phyloP scores from a whole-genome alignment of 257 asterid genomes.

The Solanum gracilifrons region DNA sequence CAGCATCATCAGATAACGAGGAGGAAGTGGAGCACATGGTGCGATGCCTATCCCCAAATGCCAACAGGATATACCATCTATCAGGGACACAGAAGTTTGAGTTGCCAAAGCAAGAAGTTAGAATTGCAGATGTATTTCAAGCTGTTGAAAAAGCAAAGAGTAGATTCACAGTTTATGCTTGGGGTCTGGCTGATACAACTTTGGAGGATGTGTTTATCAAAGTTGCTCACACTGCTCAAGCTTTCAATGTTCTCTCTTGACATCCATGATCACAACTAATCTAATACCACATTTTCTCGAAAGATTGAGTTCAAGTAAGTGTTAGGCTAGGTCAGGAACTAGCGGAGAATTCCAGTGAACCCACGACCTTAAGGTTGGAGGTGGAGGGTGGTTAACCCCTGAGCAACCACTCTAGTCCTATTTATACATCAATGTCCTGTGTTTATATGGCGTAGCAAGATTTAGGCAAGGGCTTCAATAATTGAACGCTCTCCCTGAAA shows the following conservation, averaged over 20 bases:
- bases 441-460: neutral
- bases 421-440: neutral
- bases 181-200: conserved; percentile 94
- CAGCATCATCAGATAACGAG: conserved; percentile 63
- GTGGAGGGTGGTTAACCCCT: neutral
- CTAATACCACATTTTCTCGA: neutral
- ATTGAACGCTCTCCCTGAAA: neutral
- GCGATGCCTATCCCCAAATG: conserved; percentile 48
- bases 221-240: conserved; percentile 79
- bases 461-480: neutral
- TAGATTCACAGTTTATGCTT: conserved; percentile 72
- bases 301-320: neutral
- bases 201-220: conserved; percentile 89
- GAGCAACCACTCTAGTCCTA: neutral
- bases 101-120: conserved; percentile 71
- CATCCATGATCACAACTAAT: neutral
- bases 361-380: neutral
- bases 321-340: neutral
- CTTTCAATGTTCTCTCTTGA: conserved; percentile 48
- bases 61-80: conserved; percentile 69
- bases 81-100: conserved; percentile 93
- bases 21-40: conserved; percentile 64
- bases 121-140: conserved; percentile 67
- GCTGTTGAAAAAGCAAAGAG: conserved; percentile 85
- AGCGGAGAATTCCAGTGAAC: neutral